Percentiles rank a stretch among this genome's conserved stretches.
Evolutionary conservation across 305 asterid species (phyloP).

Genomic region (Solanum hybrid): DNA sequence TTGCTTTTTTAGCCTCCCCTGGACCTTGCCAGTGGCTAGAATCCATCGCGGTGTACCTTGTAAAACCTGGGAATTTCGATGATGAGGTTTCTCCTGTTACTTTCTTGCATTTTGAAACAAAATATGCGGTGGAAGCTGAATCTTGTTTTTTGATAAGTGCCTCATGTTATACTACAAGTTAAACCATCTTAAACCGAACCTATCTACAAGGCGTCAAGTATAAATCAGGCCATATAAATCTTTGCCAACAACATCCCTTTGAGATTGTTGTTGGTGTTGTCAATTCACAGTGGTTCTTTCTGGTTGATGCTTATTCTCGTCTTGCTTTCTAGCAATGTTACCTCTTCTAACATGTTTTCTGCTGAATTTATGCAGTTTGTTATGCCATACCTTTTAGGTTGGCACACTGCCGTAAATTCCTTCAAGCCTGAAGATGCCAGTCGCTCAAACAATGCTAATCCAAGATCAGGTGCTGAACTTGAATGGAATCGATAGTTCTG

Average conservation of each 20-base stretch:
- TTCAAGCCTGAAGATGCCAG: constrained; percentile 58
- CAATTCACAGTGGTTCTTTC: neutral
- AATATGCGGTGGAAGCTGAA: neutral
- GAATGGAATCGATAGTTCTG: constrained; percentile 76
- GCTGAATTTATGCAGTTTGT: constrained; percentile 49
- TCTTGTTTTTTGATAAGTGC: neutral
- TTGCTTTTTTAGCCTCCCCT: neutral
- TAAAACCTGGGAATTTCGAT: neutral
- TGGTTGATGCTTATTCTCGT: neutral
- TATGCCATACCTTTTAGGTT: constrained; percentile 78
- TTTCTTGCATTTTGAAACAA: neutral
- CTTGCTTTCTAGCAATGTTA: too few species aligned
- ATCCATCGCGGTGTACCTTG: neutral
- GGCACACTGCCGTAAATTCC: constrained; percentile 75
- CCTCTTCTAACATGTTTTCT: constrained; percentile 8
- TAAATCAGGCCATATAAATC: neutral
- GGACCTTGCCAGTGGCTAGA: neutral
- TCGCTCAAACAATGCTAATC: constrained; percentile 35
- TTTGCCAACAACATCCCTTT: neutral
- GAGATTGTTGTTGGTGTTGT: neutral
- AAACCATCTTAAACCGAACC: neutral
- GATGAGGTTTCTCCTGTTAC: neutral
- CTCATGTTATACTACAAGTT: neutral
- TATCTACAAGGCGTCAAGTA: neutral
- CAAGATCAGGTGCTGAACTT: constrained; percentile 51